Conservation (phyloP, 139 green algal genomes). For the Coelastrella sp. region DNA sequence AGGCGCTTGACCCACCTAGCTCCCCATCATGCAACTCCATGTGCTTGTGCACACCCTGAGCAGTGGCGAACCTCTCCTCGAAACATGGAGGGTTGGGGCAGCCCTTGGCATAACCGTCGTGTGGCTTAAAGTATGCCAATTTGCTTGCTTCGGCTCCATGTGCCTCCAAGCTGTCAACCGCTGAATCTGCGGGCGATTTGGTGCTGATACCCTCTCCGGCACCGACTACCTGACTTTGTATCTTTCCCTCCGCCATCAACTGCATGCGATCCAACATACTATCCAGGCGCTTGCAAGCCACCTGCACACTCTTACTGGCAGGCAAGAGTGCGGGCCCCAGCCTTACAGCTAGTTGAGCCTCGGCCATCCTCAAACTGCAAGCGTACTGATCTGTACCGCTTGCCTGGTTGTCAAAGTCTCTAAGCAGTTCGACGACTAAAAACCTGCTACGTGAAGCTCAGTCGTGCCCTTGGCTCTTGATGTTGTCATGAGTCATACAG, state of each 20-base stretch:
- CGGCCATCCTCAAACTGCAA: no score
- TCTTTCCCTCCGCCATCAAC: background rate
- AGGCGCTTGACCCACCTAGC: constrained; percentile 12
- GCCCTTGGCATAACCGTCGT: constrained; percentile 42
- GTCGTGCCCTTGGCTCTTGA: no score
- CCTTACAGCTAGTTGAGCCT: no score
- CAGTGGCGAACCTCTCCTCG: constrained; percentile 36
- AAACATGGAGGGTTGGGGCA: constrained; percentile 45
- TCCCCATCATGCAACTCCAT: constrained; percentile 43
- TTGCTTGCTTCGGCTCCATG: background rate
- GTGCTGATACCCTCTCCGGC: background rate
- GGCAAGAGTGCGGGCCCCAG: no score
- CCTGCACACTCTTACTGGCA: background rate
- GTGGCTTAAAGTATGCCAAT: constrained; percentile 31
- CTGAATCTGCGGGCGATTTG: background rate
- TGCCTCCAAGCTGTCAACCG: no score
- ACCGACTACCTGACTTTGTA: background rate
- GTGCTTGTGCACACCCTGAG: constrained; percentile 45
- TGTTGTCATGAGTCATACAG: no score
- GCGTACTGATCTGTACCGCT: no score
- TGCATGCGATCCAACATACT: background rate
- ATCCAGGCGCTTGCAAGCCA: background rate
- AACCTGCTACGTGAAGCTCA: no score
- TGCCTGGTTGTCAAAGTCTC: no score
- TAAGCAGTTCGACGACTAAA: no score